Evolutionary conservation across 2,329 filamentous ascomycete species (phyloP), one percentile per base, ranked within the genome.

Genomic region (Cercospora nicotianae): DNA sequence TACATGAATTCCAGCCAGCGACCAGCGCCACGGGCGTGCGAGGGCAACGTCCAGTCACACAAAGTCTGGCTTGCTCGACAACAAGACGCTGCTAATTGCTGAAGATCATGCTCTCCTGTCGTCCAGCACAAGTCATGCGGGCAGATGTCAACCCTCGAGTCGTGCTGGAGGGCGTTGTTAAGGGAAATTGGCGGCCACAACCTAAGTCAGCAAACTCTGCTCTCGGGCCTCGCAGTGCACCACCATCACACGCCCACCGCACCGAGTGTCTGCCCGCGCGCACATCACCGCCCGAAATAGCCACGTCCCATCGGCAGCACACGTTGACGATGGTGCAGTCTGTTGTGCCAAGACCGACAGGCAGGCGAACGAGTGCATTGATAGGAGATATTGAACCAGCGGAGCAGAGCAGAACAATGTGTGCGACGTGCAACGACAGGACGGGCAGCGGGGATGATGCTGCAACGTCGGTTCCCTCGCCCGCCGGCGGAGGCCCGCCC

Each of bases 371-470:
- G 18, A 57, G 60, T 59, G 23, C 60, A 51, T 63, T 51, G 60
- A 60, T 18, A 36, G 63, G 28, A 39, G 33, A n/a, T 39, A 7
- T 39, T 5, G 13, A 7, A 6, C 33, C 33, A 16, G 33, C 13
- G 33, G 33, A 16, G 33, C 60, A 63, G 39, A 66, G 31, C 26
- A 65, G 8, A 45, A 31, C 20, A 59, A 57, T 33, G 20, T 36
- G 64, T 66, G 36, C 60, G n/a, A 67, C 60, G 31, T 20, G 18
- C 33, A 45, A 59, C 23, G 28, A 59, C 23, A 30, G 26, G 31
- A 12, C 42, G 39, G 33, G 33, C 33, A n/a, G 33, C 64, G 60
- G 57, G 64, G 64, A 39, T 31, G 60, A 58, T 60, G 36, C 60
- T 58, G 57, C 57, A 33, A 26, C 42, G 63, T 36, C 39, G 36